phyloP scores from a whole-genome alignment of 495 filamentous ascomycete genomes.

The Aspergillus carlsbadensis region DNA sequence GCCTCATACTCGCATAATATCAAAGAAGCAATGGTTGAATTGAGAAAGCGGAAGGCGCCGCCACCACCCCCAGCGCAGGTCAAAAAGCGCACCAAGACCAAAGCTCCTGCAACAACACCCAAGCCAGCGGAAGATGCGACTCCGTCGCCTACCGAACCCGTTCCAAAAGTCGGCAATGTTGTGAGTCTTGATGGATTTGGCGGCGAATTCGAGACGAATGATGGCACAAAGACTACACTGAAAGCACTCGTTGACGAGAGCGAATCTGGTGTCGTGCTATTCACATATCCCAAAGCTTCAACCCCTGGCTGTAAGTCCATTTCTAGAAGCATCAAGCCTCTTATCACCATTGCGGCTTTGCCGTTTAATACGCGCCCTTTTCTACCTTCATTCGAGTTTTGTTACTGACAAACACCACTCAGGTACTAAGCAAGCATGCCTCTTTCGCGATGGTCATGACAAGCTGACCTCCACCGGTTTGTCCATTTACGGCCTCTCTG shows the following conservation, averaged over 20 bases:
- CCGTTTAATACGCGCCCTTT: constrained; percentile 2
- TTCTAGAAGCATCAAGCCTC: neutral
- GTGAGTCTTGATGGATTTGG: constrained; percentile 72
- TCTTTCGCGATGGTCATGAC: constrained; percentile 83
- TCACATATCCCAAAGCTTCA: constrained; percentile 94
- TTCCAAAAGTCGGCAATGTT: constrained; percentile 48
- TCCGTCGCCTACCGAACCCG: constrained; percentile 18
- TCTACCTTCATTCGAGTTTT: neutral
- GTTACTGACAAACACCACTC: constrained; percentile 1
- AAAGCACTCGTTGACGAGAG: constrained; percentile 76
- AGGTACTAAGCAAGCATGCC: constrained; percentile 92
- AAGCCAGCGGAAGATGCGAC: constrained; percentile 26
- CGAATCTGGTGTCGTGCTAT: constrained; percentile 82
- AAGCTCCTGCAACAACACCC: constrained; percentile 45
- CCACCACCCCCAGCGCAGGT: constrained; percentile 51
- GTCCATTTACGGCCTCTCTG: constrained; percentile 82
- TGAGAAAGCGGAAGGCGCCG: constrained; percentile 74
- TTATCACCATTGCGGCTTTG: neutral
- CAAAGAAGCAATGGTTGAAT: constrained; percentile 53
- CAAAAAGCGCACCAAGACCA: constrained; percentile 52
- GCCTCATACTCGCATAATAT: too few relatives aligned
- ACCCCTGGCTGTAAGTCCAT: constrained; percentile 85
- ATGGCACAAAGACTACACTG: constrained; percentile 74
- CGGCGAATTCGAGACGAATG: constrained; percentile 80
- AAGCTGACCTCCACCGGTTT: constrained; percentile 77